Percentiles rank a stretch among this genome's conserved stretches.
phyloP scores from a whole-genome alignment of 352 stramenopile genomes.

The Globisporangium carolinianum region DNA sequence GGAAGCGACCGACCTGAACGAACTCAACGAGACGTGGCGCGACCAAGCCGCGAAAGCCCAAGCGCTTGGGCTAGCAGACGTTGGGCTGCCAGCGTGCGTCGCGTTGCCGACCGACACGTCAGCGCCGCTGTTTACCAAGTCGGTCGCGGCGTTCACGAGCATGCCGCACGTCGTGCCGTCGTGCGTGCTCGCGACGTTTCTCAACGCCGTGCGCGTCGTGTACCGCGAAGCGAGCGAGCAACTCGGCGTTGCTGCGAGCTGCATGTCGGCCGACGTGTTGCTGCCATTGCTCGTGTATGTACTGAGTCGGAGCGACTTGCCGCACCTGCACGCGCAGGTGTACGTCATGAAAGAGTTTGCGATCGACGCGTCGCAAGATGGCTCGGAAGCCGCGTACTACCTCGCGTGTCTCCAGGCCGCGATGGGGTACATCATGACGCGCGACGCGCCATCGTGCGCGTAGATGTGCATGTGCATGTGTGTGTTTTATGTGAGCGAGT shows the following conservation, averaged over 20 bases:
- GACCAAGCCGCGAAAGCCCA: conserved; percentile 40
- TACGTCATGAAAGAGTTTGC: conserved; percentile 75
- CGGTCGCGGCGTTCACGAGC: conserved; percentile 61
- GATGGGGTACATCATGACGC: conserved; percentile 70
- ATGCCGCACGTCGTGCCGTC: conserved; percentile 70
- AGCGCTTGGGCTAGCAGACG: conserved; percentile 37
- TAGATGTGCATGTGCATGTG: conserved; percentile 2
- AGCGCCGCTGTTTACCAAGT: conserved; percentile 31
- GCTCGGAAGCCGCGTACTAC: conserved; percentile 79
- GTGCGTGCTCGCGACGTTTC: conserved; percentile 50
- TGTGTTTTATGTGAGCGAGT: conserved; percentile 1
- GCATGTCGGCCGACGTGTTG: conserved; percentile 73
- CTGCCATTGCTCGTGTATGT: conserved; percentile 72
- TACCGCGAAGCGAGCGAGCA: conserved; percentile 51
- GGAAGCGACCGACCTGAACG: conserved; percentile 47
- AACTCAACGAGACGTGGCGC: conserved; percentile 62
- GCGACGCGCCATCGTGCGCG: conserved; percentile 6
- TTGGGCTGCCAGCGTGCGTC: conserved; percentile 30
- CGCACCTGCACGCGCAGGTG: conserved; percentile 70
- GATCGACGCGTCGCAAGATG: conserved; percentile 58
- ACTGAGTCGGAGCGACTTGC: conserved; percentile 55
- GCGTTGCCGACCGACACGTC: conserved; percentile 4
- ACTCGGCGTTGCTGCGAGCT: conserved; percentile 35
- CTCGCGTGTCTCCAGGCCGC: conserved; percentile 71
- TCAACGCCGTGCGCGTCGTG: conserved; percentile 56